phyloP scores from a whole-genome alignment of 2,329 filamentous ascomycete species.

The Curvularia sp. region DNA sequence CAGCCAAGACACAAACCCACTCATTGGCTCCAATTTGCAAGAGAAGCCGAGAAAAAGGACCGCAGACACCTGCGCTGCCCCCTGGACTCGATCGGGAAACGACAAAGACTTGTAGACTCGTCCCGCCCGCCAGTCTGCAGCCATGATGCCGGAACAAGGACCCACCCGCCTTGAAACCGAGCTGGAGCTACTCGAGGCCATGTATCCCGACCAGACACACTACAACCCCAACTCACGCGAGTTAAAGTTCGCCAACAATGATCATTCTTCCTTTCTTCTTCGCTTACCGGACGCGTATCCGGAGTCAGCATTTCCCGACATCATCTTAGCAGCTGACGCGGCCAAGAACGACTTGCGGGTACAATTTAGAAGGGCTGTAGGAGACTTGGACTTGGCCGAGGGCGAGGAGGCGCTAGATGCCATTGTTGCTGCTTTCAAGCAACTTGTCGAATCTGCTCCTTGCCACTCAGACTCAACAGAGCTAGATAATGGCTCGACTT shows the following conservation, averaged over 20 bases:
- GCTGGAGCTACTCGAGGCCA: constrained; percentile 53
- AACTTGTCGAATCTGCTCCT: constrained; percentile 17
- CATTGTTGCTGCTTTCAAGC: constrained; percentile 51
- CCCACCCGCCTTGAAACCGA: constrained; percentile 46
- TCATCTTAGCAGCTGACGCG: constrained; percentile 49
- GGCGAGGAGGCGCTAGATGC: constrained; percentile 56
- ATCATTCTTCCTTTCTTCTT: constrained; percentile 41
- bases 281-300: constrained; percentile 53
- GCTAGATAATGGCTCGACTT: background rate
- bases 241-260: constrained; percentile 45
- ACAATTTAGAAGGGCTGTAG: constrained; percentile 39
- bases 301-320: constrained; percentile 45
- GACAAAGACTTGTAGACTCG: background rate
- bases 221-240: constrained; percentile 48
- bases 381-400: constrained; percentile 35
- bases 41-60: constrained; percentile 6
- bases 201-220: constrained; percentile 54
- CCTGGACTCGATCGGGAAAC: background rate
- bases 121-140: background rate
- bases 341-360: constrained; percentile 50
- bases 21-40: constrained; percentile 1
- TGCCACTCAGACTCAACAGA: background rate
- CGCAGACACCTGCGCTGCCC: background rate
- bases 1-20: constrained; percentile 11
- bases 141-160: constrained; percentile 19